Evolutionary conservation across 208 protist species (phyloP), one percentile per base, ranked within the genome.

Genomic region (Porcisia deanei): DNA sequence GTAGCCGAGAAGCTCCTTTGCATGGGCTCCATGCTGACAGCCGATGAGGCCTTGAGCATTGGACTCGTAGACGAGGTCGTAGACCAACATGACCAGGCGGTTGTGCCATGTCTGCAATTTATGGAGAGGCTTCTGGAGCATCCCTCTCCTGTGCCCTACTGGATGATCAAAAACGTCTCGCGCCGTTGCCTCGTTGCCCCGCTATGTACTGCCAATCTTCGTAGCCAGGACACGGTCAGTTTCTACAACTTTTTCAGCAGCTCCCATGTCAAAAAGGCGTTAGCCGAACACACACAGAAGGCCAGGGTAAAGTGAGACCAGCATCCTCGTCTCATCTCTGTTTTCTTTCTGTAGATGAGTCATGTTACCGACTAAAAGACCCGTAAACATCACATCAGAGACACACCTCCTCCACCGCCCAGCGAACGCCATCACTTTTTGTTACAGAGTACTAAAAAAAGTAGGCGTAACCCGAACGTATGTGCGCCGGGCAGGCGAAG

Each of bases 61-160:
- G 91, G 91, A 16, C 84, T 96, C 34, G 90, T 96, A 14, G 93
- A 97, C 77, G 80, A 94, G 37, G 85, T 89, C 16, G 86, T 91
- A 2, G 84, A 89, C 16, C 67, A 76, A 54, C 71, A 75, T 1
- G 88, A 92, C 39, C 85, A 92, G 68, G 83, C 83, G n/a, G 73
- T 92, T 75, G 60, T 92, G 20, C 81, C 81, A 5, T 88, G 88
- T 22, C 75, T 94, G 54, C 83, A 88, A 60, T 76, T 87, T n/a
- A 83, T 91, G 59, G 85, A 93, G 39, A 84, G 80, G 75, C 64
- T 85, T 16, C 76, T 94, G 30, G 78, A 84, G n/a, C 53, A 79
- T 20, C 85, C 85, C 16, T 86, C 85, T 0, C 82, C 85, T 2
- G 83, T 79, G 39, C 87, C 89, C 0, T 93, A 84, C 71, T 96